Percentiles rank a stretch among this genome's conserved stretches.
These are phyloP conservation scores for Wallemia hederae DNA, from an alignment of 1,284 basidiomycete genomes.

Conservation along the genomic window DNA sequence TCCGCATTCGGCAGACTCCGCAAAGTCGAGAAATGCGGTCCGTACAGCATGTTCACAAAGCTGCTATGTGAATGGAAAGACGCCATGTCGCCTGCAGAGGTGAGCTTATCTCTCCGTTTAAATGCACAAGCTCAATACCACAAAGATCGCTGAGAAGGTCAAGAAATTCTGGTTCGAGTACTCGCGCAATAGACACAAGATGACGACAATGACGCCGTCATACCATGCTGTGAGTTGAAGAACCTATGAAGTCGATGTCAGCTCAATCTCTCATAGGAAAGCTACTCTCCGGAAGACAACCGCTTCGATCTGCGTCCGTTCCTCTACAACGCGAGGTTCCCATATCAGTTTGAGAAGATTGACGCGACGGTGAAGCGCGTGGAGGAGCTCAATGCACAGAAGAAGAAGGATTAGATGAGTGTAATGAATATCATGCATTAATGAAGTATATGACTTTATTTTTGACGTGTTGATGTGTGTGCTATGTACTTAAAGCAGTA, in stretches of 20 bases:
- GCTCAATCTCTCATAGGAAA: conserved; percentile 32
- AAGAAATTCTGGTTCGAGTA: conserved; percentile 94
- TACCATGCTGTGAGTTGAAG: conserved; percentile 55
- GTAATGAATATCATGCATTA: not conserved
- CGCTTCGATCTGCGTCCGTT: conserved; percentile 87
- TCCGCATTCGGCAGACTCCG: conserved; percentile 73
- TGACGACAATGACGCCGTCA: conserved; percentile 89
- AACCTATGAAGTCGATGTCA: not conserved
- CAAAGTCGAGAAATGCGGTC: conserved; percentile 89
- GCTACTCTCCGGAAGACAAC: conserved; percentile 89
- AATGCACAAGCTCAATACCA: conserved; percentile 2
- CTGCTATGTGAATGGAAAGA: conserved; percentile 70
- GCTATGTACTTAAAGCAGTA: no score
- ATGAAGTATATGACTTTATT: not conserved
- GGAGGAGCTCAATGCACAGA: not conserved
- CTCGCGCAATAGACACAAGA: conserved; percentile 90
- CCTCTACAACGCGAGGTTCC: conserved; percentile 75
- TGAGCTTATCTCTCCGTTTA: conserved; percentile 13
- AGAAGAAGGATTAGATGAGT: not conserved
- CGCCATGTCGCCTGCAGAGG: conserved; percentile 41
- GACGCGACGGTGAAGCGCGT: conserved; percentile 46
- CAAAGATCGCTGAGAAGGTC: conserved; percentile 79
- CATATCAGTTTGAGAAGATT: conserved; percentile 87
- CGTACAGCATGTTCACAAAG: conserved; percentile 87
- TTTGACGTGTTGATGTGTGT: no score